Conservation (phyloP, 2,329 filamentous ascomycete species). For the Diaporthe nobilis region DNA sequence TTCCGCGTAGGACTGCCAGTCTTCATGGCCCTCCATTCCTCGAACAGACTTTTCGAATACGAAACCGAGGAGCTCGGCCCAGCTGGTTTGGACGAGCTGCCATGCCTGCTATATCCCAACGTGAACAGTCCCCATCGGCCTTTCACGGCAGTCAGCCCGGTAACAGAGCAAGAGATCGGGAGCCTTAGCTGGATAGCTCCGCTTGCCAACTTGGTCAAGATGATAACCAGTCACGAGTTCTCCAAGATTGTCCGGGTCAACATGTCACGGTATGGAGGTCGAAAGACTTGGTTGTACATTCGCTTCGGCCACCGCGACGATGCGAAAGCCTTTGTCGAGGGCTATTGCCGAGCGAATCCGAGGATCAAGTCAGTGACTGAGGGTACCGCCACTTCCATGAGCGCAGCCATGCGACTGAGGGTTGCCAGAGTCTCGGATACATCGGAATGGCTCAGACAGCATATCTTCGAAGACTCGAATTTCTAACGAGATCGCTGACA, state of each 20-base stretch:
- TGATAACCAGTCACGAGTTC: neutral
- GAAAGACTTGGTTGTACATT: too few species aligned
- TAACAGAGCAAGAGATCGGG: neutral
- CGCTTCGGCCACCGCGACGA: too few species aligned
- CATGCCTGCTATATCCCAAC: neutral
- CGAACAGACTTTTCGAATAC: neutral
- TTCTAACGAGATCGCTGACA: too few species aligned
- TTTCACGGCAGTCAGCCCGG: neutral
- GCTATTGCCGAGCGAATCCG: too few species aligned
- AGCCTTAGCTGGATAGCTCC: neutral
- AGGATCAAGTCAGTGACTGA: too few species aligned
- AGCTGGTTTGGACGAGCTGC: neutral
- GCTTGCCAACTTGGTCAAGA: accelerated
- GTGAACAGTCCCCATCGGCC: accelerated
- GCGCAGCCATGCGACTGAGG: too few species aligned
- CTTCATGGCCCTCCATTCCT: neutral
- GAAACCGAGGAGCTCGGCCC: accelerated
- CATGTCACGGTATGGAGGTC: too few species aligned
- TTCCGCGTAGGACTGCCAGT: neutral
- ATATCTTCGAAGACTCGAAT: too few species aligned
- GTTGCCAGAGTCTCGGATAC: too few species aligned
- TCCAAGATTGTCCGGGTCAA: neutral
- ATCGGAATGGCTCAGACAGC: too few species aligned
- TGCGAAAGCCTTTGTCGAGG: too few species aligned
- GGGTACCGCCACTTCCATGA: too few species aligned